Percentiles rank a stretch among this genome's conserved stretches.
phyloP scores from a whole-genome alignment of 495 filamentous ascomycete genomes.

The Gamarada debralockiae region DNA sequence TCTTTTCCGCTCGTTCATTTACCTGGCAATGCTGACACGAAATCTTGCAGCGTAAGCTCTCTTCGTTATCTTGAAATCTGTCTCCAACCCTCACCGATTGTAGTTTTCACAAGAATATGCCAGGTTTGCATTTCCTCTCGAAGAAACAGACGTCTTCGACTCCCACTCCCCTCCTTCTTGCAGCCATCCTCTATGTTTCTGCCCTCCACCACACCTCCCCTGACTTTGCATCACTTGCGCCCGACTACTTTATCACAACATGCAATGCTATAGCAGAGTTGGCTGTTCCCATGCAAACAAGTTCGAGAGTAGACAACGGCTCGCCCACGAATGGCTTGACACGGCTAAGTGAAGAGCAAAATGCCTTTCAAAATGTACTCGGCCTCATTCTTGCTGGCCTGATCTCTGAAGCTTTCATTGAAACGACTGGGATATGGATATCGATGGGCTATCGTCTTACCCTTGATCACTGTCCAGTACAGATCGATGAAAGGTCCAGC shows the following conservation, averaged over 20 bases:
- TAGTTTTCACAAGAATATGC: slow-evolving; percentile 36
- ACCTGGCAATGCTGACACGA: no score
- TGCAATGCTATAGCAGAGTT: slow-evolving; percentile 36
- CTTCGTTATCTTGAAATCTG: background rate
- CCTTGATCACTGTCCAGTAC: slow-evolving; percentile 30
- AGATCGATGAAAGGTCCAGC: slow-evolving; percentile 19
- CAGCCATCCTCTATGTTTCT: slow-evolving; percentile 38
- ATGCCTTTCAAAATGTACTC: slow-evolving; percentile 34
- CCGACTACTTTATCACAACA: slow-evolving; percentile 32
- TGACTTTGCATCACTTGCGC: slow-evolving; percentile 25
- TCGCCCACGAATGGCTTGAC: background rate
- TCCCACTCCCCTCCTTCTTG: slow-evolving; percentile 35
- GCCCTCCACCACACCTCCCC: slow-evolving; percentile 30
- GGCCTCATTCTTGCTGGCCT: slow-evolving; percentile 40
- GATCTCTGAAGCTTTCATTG: slow-evolving; percentile 35
- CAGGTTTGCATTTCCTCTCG: slow-evolving; percentile 37
- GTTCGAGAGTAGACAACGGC: background rate
- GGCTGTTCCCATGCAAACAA: slow-evolving; percentile 17
- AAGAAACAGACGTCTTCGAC: slow-evolving; percentile 30
- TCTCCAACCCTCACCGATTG: background rate
- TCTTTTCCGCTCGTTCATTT: no score
- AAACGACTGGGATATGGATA: slow-evolving; percentile 37
- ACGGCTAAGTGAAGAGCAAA: slow-evolving; percentile 11
- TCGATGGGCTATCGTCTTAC: slow-evolving; percentile 37
- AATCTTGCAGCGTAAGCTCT: no score